A percentile compares a stretch with the other conserved stretches of the same genome.
phyloP scores from a whole-genome alignment of 306 rosid genomes.

The Quillaja saponaria region DNA sequence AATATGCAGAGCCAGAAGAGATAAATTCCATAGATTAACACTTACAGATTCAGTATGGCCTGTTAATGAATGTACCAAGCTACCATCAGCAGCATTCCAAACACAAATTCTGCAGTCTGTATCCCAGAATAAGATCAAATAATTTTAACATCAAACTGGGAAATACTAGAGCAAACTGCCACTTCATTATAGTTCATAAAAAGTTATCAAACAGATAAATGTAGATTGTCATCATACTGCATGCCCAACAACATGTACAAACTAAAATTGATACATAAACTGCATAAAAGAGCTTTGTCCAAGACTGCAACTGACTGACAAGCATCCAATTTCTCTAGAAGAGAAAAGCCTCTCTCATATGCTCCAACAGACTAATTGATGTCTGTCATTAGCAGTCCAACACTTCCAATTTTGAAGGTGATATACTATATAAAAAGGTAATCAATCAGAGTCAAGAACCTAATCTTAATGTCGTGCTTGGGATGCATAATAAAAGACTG shows the following conservation, averaged over 20 bases:
- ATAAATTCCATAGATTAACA: slow-evolving; percentile 33
- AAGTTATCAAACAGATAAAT: neutral
- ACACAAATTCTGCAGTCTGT: slow-evolving; percentile 98
- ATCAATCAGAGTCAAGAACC: slow-evolving; percentile 1
- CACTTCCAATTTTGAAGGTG: slow-evolving; percentile 5
- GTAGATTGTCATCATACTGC: slow-evolving; percentile 10
- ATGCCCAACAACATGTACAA: slow-evolving; percentile 15
- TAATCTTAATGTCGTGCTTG: neutral
- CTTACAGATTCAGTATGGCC: slow-evolving; percentile 95
- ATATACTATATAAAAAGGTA: neutral
- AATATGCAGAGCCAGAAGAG: neutral
- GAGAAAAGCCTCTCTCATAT: slow-evolving; percentile 11
- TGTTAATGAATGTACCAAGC: slow-evolving; percentile 95
- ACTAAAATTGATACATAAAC: neutral
- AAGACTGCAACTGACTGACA: neutral
- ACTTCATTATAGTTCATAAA: slow-evolving; percentile 18
- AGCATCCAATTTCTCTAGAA: slow-evolving; percentile 1
- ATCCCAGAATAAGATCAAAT: slow-evolving; percentile 35
- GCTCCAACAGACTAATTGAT: neutral
- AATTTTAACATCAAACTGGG: slow-evolving; percentile 24
- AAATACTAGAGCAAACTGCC: slow-evolving; percentile 3
- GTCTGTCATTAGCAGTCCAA: slow-evolving; percentile 1
- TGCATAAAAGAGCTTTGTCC: slow-evolving; percentile 2
- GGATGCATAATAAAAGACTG: neutral
- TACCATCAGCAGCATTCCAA: slow-evolving; percentile 99